A percentile compares a stretch with the other conserved stretches of the same genome.
Conservation (phyloP, 768 basidiomycete genomes). For the Termitomyces sp. region DNA sequence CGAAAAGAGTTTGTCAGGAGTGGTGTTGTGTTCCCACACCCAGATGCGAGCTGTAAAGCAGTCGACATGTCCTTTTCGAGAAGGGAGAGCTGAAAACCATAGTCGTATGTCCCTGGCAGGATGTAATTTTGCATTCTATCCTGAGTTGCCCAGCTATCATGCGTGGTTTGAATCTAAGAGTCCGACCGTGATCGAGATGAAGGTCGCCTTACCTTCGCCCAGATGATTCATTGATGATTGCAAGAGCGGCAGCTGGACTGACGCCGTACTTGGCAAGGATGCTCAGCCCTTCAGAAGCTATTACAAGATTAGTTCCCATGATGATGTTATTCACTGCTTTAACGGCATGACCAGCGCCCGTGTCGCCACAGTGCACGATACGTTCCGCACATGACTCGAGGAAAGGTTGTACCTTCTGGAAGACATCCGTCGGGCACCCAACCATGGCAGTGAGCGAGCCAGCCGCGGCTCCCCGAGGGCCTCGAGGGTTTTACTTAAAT, state of each 20-base stretch:
- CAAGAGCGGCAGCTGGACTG: background rate
- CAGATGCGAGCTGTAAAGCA: constrained; percentile 10
- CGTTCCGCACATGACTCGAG: background rate
- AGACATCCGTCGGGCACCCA: constrained; percentile 7
- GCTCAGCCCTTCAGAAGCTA: constrained; percentile 11
- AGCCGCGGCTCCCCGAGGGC: constrained; percentile 9
- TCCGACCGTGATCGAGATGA: background rate
- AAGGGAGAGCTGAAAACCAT: constrained; percentile 11
- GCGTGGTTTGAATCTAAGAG: background rate
- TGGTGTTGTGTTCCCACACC: constrained; percentile 7
- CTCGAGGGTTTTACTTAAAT: background rate
- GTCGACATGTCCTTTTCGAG: constrained; percentile 14
- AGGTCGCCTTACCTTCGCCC: constrained; percentile 9
- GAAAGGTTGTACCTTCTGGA: background rate
- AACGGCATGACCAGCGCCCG: constrained; percentile 12
- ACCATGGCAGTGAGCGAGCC: constrained; percentile 12
- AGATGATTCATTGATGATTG: constrained; percentile 10
- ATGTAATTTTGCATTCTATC: constrained; percentile 8
- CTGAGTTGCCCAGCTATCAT: constrained; percentile 8
- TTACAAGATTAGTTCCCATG: constrained; percentile 7
- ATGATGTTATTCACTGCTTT: constrained; percentile 14
- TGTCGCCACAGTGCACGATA: constrained; percentile 9
- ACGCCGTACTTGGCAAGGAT: constrained; percentile 12
- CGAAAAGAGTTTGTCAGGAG: constrained; percentile 8
- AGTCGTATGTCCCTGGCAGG: constrained; percentile 11